Percentiles rank a stretch among this genome's conserved stretches.
These are phyloP conservation scores for Bipolaris zeicola DNA, from an alignment of 2,329 filamentous ascomycete genomes.

Conservation along the genomic window DNA sequence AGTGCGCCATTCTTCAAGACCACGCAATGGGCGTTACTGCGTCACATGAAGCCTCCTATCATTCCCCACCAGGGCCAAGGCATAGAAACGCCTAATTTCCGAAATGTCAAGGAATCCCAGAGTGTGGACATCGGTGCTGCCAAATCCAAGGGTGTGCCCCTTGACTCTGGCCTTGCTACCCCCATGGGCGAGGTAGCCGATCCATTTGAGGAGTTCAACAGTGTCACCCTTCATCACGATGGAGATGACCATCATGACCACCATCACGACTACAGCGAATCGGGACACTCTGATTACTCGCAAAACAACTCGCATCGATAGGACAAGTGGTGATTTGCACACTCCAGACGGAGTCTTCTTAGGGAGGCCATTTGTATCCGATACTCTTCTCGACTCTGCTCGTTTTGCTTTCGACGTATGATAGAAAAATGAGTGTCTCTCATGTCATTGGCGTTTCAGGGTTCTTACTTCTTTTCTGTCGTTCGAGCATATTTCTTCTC, in stretches of 20 bases:
- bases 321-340: not conserved
- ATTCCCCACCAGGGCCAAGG: constrained; percentile 88
- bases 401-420: constrained; percentile 28
- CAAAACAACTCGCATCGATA: constrained; percentile 36
- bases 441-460: constrained; percentile 29
- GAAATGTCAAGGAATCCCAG: constrained; percentile 96
- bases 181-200: constrained; percentile 82
- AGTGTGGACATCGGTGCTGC: constrained; percentile 76
- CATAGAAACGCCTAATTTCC: constrained; percentile 94
- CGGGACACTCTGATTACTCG: constrained; percentile 27
- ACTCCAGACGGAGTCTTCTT: not conserved
- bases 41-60: constrained; percentile 97
- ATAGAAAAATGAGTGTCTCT: constrained; percentile 25
- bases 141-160: constrained; percentile 75
- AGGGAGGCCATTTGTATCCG: constrained; percentile 29
- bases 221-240: constrained; percentile 94
- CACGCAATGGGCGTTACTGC: constrained; percentile 94
- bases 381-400: constrained; percentile 36
- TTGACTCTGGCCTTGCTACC: constrained; percentile 84
- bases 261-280: constrained; percentile 45
- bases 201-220: constrained; percentile 99
- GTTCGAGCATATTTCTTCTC: constrained; percentile 1
- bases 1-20: constrained; percentile 93
- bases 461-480: constrained; percentile 12
- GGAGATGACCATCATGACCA: constrained; percentile 70